Conservation (phyloP, 495 filamentous ascomycete species). For the Aspergillus sclerotioniger region DNA sequence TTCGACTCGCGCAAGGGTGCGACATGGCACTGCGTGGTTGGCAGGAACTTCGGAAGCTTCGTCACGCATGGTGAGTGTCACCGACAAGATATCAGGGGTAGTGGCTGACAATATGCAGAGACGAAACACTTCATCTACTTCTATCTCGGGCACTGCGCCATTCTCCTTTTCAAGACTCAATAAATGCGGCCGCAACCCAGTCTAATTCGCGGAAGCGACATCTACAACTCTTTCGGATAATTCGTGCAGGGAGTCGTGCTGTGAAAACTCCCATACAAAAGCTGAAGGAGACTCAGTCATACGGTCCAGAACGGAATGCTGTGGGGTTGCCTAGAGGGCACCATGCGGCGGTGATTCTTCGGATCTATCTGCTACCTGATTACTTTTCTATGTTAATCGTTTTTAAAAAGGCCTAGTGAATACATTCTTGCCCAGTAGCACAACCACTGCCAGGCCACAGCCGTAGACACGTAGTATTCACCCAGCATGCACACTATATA, state of each 20-base stretch:
- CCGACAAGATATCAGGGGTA: not conserved
- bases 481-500: not conserved
- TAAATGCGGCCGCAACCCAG: conserved; percentile 37
- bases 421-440: not conserved
- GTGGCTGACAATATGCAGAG: conserved; percentile 53
- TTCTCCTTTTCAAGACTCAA: conserved; percentile 99
- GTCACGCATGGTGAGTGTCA: conserved; percentile 83
- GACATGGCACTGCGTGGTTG: conserved; percentile 98
- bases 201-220: not conserved
- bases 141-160: conserved; percentile 97
- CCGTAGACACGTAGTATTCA: not conserved
- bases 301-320: not conserved
- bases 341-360: not conserved
- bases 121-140: conserved; percentile 99
- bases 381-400: not conserved
- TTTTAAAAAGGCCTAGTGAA: not conserved
- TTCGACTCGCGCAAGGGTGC: conserved; percentile 89
- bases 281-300: not conserved
- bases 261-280: not conserved
- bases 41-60: conserved; percentile 97
- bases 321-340: not conserved
- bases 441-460: not conserved
- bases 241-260: conserved; percentile 5
- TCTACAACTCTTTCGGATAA: conserved; percentile 12
- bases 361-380: not conserved